A percentile compares a stretch with the other conserved stretches of the same genome.
phyloP scores from a whole-genome alignment of 768 basidiomycete genomes.

The Imleria badia region DNA sequence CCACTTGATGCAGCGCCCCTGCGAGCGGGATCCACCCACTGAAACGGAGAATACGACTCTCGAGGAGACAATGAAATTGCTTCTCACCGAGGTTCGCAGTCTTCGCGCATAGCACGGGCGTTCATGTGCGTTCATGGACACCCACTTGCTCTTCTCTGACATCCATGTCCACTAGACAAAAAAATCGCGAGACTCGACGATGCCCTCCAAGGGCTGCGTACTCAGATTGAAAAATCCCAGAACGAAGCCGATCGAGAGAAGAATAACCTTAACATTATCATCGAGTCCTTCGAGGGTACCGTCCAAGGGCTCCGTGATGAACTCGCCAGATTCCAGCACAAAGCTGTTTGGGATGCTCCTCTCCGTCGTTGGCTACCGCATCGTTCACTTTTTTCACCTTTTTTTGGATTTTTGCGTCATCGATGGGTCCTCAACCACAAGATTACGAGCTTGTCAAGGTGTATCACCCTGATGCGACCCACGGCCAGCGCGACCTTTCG shows the following conservation, averaged over 20 bases:
- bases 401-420: not conserved
- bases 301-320: not conserved
- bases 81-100: not conserved
- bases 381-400: not conserved
- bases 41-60: not conserved
- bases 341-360: too few species aligned
- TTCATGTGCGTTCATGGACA: not conserved
- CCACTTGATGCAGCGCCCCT: not conserved
- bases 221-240: not conserved
- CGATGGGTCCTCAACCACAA: slow-evolving; percentile 25
- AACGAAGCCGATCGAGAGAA: not conserved
- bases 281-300: not conserved
- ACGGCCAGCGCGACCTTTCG: slow-evolving; percentile 38
- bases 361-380: not conserved
- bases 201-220: slow-evolving; percentile 1
- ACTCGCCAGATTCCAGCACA: not conserved
- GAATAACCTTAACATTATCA: not conserved
- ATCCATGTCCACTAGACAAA: not conserved
- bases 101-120: slow-evolving; percentile 4
- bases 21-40: not conserved
- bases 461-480: slow-evolving; percentile 68
- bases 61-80: not conserved
- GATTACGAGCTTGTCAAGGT: slow-evolving; percentile 74
- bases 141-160: not conserved
- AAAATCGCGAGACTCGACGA: slow-evolving; percentile 1